Conservation (phyloP, 208 protist species). For the Trypanosomatidae sp. region DNA sequence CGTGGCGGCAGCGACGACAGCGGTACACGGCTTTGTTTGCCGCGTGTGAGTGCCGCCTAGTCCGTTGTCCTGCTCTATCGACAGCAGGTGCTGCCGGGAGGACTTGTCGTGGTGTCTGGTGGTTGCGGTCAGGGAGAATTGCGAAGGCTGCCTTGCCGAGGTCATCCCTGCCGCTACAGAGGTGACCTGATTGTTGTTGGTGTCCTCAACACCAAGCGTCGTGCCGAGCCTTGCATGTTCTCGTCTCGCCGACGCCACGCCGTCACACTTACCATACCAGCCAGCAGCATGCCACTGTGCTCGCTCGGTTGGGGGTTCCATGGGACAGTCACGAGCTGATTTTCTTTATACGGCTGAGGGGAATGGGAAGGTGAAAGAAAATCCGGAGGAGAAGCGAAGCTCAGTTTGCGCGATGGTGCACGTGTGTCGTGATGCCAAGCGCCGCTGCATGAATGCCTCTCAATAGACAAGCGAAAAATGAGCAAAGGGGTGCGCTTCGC, state of each 20-base stretch:
- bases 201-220: neutral
- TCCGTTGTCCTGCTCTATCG: neutral
- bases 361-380: neutral
- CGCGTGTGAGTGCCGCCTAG: neutral
- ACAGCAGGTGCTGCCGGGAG: neutral
- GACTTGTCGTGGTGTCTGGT: neutral
- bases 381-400: neutral
- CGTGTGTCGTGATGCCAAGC: neutral
- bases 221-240: neutral
- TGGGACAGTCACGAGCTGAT: neutral
- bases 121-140: neutral
- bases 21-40: no score
- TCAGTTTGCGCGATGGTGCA: neutral
- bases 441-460: neutral
- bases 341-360: neutral
- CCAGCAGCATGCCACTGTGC: neutral
- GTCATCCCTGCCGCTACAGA: neutral
- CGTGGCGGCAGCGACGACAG: neutral
- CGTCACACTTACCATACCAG: neutral
- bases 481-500: neutral
- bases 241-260: neutral
- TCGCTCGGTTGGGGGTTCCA: neutral
- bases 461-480: neutral
- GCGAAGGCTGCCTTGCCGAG: neutral
- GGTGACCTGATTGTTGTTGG: neutral